Evolutionary conservation across 2,329 filamentous ascomycete species (phyloP).

Genomic region (Thyridium curvatum): DNA sequence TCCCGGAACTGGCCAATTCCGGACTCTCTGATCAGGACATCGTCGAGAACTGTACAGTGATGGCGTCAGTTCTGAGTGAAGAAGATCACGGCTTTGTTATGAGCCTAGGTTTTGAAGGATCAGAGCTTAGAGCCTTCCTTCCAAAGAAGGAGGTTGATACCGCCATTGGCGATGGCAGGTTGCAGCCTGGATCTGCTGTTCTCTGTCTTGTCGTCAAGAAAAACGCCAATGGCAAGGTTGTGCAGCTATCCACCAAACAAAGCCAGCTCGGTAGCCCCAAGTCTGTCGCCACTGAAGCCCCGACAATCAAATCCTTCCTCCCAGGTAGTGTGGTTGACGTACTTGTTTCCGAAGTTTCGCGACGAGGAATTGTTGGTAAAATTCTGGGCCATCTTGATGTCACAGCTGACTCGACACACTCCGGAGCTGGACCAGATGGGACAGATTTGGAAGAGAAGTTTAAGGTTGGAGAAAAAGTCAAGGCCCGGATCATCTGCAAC

Average conservation of each 20-base stretch:
- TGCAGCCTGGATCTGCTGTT: conserved; percentile 80
- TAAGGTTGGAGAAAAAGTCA: conserved; percentile 77
- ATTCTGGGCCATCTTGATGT: conserved; percentile 88
- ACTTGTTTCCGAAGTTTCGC: conserved; percentile 68
- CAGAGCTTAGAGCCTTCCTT: conserved; percentile 72
- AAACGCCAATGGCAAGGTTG: conserved; percentile 71
- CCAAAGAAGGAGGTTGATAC: conserved; percentile 74
- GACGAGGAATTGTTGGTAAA: conserved; percentile 77
- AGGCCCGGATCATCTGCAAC: conserved; percentile 80
- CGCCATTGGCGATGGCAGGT: conserved; percentile 52
- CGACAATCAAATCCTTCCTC: conserved; percentile 78
- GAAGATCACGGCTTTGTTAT: conserved; percentile 94
- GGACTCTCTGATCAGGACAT: conserved; percentile 68
- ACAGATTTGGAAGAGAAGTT: conserved; percentile 70
- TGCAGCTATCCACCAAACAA: conserved; percentile 75
- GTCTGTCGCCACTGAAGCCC: conserved; percentile 55
- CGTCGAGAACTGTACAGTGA: conserved; percentile 69
- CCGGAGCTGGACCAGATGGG: conserved; percentile 64
- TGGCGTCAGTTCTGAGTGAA: conserved; percentile 84
- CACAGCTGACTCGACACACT: conserved; percentile 86
- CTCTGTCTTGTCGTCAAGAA: conserved; percentile 75
- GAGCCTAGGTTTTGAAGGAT: conserved; percentile 72
- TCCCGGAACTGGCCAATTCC: conserved; percentile 71
- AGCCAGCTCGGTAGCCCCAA: conserved; percentile 62
- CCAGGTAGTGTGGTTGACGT: conserved; percentile 89